Base-by-base conservation (phyloP, 129 eudicot genomes). In the Flaveria ramosissima region DNA sequence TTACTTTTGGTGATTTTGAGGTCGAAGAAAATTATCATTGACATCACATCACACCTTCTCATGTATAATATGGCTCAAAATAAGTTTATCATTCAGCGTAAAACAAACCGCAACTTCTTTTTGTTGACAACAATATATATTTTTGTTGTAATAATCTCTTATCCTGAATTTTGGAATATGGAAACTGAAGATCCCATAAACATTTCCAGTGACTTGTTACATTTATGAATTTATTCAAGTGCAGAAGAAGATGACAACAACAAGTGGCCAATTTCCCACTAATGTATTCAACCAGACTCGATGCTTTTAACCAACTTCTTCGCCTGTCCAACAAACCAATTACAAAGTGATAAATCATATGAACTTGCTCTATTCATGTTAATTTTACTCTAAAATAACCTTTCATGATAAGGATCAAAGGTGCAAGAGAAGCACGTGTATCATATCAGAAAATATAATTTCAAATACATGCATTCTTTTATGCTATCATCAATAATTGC, bases 301-400 rank as follows among this genome's bases (percentile, higher is more conserved):
- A 88, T 76, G 77, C 84, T 84, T 80, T 77, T 84, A 53, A 88
- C 97, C 10, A 91, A 76, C 73, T 91, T 91, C 78, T 88, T 91
- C 14, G 91, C 93, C 97, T 91, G 97, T 57, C 75, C 83, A 55
- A 74, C 26, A 62, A 64, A 71, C 20, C 59, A 69, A 84, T 21
- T 45, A 78, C 46, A 74, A 48, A 63, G 69, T 23, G 19, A 79
- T 78, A 36, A 68, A 69, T 57, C 51, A 43, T 68, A 65, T 24
- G 47, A 78, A 71, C 32, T 21, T 10, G 59, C 46, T 72, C 65
- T 55, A 9, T 48, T 11, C 52, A 42, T 56, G 52, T 14, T 45
- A 26, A 26, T 26, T 24, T 26, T 26, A 26, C 30, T 53, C 66
- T 27, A 36, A 50, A 56, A 45, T 42, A 80, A 77, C 59, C 45